A percentile compares a stretch with the other conserved stretches of the same genome.
Conservation (phyloP, 805 yeast genomes). For the Clavispora fructus region DNA sequence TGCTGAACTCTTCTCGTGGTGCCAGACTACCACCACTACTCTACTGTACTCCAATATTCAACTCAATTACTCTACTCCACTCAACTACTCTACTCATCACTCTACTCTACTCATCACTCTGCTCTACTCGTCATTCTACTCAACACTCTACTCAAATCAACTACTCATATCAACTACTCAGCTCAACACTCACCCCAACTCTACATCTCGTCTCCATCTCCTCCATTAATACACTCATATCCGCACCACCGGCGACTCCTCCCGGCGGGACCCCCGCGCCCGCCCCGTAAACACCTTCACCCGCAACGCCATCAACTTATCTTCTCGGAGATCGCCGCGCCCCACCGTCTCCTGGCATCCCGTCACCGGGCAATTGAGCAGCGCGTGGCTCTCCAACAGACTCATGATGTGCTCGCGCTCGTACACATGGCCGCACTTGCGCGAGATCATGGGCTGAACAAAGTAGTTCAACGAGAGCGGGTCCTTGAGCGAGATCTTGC, state of each 20-base stretch:
- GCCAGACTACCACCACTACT: too few species aligned
- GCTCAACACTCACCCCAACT: too few species aligned
- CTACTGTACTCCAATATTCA: too few species aligned
- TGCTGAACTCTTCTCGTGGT: too few species aligned
- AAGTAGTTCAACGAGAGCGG: conserved; percentile 56
- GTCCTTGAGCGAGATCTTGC: conserved; percentile 61
- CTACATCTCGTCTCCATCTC: not conserved
- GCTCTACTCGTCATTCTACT: too few species aligned
- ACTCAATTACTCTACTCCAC: too few species aligned
- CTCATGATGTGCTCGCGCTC: conserved; percentile 43
- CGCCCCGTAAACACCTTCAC: conserved; percentile 30
- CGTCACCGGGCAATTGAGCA: conserved; percentile 51
- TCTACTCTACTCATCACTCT: too few species aligned
- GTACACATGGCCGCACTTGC: conserved; percentile 56
- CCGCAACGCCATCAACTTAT: conserved; percentile 52
- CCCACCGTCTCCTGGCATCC: conserved; percentile 43
- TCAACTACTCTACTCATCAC: too few species aligned
- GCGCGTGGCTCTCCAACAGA: conserved; percentile 15
- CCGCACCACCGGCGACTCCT: conserved; percentile 5
- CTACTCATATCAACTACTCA: too few species aligned
- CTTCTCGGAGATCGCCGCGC: conserved; percentile 36
- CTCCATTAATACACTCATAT: conserved; percentile 1
- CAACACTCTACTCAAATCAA: too few species aligned
- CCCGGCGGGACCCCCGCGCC: not conserved
- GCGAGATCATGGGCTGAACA: conserved; percentile 50